Base-by-base conservation (phyloP, 257 asterid genomes). In the Osmanthus fragrans region DNA sequence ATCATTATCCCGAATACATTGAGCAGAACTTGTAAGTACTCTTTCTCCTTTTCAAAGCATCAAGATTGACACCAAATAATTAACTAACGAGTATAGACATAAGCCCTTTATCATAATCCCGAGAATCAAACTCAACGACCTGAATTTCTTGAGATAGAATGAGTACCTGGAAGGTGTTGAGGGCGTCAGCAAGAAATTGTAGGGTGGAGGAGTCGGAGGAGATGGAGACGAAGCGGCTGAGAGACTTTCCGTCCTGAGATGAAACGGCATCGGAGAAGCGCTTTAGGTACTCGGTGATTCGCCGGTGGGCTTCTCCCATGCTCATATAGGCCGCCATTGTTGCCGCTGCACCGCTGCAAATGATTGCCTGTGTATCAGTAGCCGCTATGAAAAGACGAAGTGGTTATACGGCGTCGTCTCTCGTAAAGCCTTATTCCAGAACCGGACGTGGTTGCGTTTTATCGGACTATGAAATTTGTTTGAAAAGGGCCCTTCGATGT, bases 301-400 rank as follows among this genome's bases (percentile, higher is more conserved):
- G 82, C 68, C 96, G 80, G 86, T 93, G 92, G 54, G 97, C 91
- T 88, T 94, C 99, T 64, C 99, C 98, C 96, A 92, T 90, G 88
- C 97, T 91, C 84, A 90, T 42, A 75, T 88, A 85, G 10, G 90
- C 89, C 81, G 89, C 91, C 96, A 89, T 90, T 80, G 51, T 45
- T 32, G 60, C 72, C 40, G 84, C 39, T 21, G 16, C 71, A 63
- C 37, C 75, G 80, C 70, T 79, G 77, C 71, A 5, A 32, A 60
- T 21, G 13, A 23, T 21, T 58, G 19, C 25, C 15, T 9, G 68
- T 23, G 32, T 21, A 25, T 23, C 30, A 33, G 27, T 25, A 27
- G 72, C 58, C 66, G 71, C 77, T 70, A 27, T 33, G 71, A 5
- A 15, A 36, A 10, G 18, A 1, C 10, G 63, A 32, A 11, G 71